Base-by-base conservation (phyloP, 768 basidiomycete species). In the Serpula lacrymans region DNA sequence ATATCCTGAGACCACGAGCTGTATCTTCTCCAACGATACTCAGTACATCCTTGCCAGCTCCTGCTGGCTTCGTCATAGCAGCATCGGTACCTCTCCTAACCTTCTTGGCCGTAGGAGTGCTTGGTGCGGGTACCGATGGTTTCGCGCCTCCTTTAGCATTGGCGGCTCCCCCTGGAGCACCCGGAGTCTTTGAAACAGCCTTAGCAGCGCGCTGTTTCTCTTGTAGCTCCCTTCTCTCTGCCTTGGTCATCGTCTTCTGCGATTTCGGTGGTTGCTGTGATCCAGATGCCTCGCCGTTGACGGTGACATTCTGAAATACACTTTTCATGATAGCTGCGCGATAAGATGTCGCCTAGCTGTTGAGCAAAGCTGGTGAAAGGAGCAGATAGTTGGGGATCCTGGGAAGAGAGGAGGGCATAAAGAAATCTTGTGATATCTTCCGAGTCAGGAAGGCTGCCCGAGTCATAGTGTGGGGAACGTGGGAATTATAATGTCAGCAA, bases 161-260 rank as follows among this genome's bases (percentile, higher is more conserved):
- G 20, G 59, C 45, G 2, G 57, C 48, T 28, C 54, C 59, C 40
- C 50, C 11, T 27, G 54, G 46, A 22, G 50, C 48, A 2, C 14
- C 41, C 29, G 53, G 43, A 39, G 59, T 34, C 70, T 82, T 55
- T 57, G 69, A 45, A 12, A 66, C 67, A 2, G 68, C 70, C 62
- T 90, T 90, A n/a, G 84, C 84, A 8, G 87, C 88, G 38, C 87
- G 73, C 54, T 91, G 86, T 48, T 70, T 72, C 57, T 88, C 87
- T 59, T 90, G 88, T 12, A 85, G 70, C 53, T 86, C 88, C 50
- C 85, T 70, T 21, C 88, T 75, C 55, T 88, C 85, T 4, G 84
- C 82, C 62, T 88, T 92, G 21, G 86, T 78, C 78, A 86, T 82
- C 29, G 75, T 72, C 53, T 86, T 85, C 55, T 86, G 83, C 10